These are phyloP conservation scores for Trichosanthes cucumerina DNA, from an alignment of 306 rosid genomes.

Conservation along the genomic window DNA sequence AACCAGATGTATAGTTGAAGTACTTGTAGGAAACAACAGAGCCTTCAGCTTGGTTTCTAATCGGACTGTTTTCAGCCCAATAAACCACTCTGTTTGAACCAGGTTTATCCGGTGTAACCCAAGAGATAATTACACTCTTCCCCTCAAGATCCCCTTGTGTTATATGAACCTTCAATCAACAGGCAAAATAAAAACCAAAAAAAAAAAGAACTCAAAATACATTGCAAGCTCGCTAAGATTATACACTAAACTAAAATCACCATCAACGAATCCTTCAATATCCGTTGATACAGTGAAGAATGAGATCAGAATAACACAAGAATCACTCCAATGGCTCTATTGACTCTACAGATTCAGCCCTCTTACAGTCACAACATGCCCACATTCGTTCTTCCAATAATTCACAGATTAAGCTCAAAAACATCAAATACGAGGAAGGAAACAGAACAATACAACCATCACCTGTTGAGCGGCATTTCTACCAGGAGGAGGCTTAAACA, in stretches of 20 bases:
- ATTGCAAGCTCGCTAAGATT: background rate
- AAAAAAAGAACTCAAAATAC: background rate
- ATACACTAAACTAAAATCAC: background rate
- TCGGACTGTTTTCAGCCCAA: conserved; percentile 45
- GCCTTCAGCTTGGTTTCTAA: conserved; percentile 30
- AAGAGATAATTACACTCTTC: conserved; percentile 63
- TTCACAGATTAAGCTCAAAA: background rate
- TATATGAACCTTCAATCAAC: conserved; percentile 60
- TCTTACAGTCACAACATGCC: background rate
- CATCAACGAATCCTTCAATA: background rate
- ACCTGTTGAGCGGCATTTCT: conserved; percentile 82
- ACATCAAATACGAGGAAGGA: background rate
- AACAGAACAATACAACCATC: background rate
- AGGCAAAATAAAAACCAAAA: background rate
- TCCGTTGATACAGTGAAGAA: background rate
- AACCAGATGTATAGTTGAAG: conserved; percentile 74
- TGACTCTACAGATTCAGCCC: background rate
- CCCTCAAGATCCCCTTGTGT: conserved; percentile 83
- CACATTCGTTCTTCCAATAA: background rate
- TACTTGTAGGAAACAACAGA: conserved; percentile 36
- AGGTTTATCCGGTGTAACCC: conserved; percentile 62
- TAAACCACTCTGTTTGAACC: conserved; percentile 47
- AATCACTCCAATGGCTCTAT: too few species aligned
- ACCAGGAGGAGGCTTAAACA: conserved; percentile 50
- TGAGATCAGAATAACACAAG: too few species aligned